Evolutionary conservation across 441 rosid genomes (phyloP).

Genomic region (Geranium incanum): DNA sequence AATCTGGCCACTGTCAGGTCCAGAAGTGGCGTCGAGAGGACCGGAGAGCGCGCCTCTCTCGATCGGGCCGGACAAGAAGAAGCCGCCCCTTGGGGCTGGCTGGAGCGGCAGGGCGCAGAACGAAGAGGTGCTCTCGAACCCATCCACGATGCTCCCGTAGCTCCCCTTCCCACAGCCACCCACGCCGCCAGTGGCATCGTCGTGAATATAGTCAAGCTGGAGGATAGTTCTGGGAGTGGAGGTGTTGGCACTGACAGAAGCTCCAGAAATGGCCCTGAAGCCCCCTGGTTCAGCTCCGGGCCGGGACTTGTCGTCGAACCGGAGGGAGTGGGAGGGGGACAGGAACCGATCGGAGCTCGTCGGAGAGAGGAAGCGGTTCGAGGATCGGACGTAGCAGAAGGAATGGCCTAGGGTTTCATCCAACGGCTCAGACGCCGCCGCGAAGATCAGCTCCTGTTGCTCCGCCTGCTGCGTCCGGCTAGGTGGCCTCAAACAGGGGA

Average conservation of each 20-base stretch:
- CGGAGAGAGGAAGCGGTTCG: slow-evolving; percentile 72
- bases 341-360: slow-evolving; percentile 70
- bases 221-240: slow-evolving; percentile 65
- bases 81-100: slow-evolving; percentile 67
- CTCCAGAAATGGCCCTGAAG: slow-evolving; percentile 81
- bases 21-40: slow-evolving; percentile 43
- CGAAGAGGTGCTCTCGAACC: slow-evolving; percentile 85
- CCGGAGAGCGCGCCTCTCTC: slow-evolving; percentile 71
- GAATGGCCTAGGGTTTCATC: slow-evolving; percentile 92
- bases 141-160: slow-evolving; percentile 44
- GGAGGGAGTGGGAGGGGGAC: slow-evolving; percentile 74
- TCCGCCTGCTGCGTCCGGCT: not conserved
- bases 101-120: slow-evolving; percentile 82
- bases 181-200: slow-evolving; percentile 54
- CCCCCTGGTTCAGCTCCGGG: slow-evolving; percentile 13
- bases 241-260: slow-evolving; percentile 83
- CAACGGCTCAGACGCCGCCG: slow-evolving; percentile 58
- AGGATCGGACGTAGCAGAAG: slow-evolving; percentile 79
- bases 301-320: slow-evolving; percentile 40
- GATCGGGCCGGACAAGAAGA: slow-evolving; percentile 79
- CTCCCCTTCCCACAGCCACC: slow-evolving; percentile 34
- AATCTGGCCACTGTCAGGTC: slow-evolving; percentile 37
- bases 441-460: slow-evolving; percentile 37
- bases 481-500: slow-evolving; percentile 51
- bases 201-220: slow-evolving; percentile 63